phyloP scores from a whole-genome alignment of 2,329 filamentous ascomycete species.

The Ophiocordyceps australis region DNA sequence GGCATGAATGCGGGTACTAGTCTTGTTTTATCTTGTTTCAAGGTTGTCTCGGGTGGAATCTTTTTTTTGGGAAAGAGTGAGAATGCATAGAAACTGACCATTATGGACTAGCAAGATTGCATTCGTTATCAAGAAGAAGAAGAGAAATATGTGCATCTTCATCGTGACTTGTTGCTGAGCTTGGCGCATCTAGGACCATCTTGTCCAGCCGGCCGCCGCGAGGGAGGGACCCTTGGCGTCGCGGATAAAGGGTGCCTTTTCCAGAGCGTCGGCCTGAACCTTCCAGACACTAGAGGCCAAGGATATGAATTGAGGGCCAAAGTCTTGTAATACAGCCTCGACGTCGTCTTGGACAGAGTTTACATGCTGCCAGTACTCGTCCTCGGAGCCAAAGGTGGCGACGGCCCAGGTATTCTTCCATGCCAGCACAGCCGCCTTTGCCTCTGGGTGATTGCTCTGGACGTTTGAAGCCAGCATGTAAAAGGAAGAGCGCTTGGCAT shows the following conservation, averaged over 20 bases:
- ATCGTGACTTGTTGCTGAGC: too few relatives aligned
- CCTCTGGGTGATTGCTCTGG: conserved; percentile 11
- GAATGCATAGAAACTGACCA: too few relatives aligned
- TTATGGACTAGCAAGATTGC: too few relatives aligned
- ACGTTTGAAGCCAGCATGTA: conserved; percentile 30
- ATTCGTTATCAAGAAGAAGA: too few relatives aligned
- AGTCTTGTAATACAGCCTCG: conserved; percentile 12
- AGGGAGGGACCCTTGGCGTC: too few relatives aligned
- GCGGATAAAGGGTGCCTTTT: neutral
- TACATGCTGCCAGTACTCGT: conserved; percentile 5
- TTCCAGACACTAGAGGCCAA: conserved; percentile 15
- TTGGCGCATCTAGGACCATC: too few relatives aligned
- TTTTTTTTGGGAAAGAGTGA: too few relatives aligned
- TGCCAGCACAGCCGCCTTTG: conserved; percentile 12
- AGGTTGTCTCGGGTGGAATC: too few relatives aligned
- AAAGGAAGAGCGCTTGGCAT: conserved; percentile 27
- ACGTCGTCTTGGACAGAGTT: conserved; percentile 1
- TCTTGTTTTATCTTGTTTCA: too few relatives aligned
- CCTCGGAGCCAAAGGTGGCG: conserved; percentile 17
- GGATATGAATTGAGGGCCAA: conserved; percentile 13
- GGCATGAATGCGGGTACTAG: too few relatives aligned
- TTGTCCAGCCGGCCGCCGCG: too few relatives aligned
- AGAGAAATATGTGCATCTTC: too few relatives aligned
- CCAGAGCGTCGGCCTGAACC: conserved; percentile 14
- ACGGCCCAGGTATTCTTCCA: conserved; percentile 22